Base-by-base conservation (phyloP, 192 early-diverging fungal species). In the Haplosporangium gracile region DNA sequence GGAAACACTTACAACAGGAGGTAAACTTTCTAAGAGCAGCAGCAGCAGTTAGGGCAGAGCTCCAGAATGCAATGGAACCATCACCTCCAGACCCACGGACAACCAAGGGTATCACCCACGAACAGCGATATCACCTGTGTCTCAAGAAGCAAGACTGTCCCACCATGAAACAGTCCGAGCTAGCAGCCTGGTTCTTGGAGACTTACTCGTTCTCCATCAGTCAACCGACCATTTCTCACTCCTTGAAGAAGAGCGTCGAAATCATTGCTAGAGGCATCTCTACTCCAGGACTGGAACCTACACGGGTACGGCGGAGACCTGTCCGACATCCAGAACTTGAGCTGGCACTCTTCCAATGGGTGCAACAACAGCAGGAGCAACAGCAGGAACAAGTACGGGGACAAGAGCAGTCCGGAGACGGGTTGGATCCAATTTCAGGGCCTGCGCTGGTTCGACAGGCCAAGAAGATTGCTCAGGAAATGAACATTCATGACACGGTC, bases 321-420 rank as follows among this genome's bases (percentile, higher is more conserved):
- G 84, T 86, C 6, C 74, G 84, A 26, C 84, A 86, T 75, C 84
- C 84, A 2, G 79, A 86, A 36, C 51, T 86, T 22, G 84, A 86
- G 53, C 36, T 45, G 4, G 79, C 75, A 10, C 68, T 86, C 55
- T 86, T 68, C 74, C 53, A 78, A 15, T 86, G 84, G 84, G 75
- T 86, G 26, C 42, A n/a, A 4, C 43, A 68, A 22, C 63, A 68
- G 34, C 77, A 79, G 26, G 43, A 74, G 7, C 76, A 74, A 22
- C 53, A 73, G 5, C 76, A 49, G n/a, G 18, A 8, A 29, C 20
- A 39, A 15, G 18, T 5, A 40, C 47, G 13, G 0, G n/a, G 16
- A 69, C 39, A 40, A 42, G 45, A 10, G 34, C n/a, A 34, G 22
- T 34, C 15, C 36, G 55, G 51, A 32, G 11, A 65, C 5, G 8